Percentiles rank a stretch among this genome's conserved stretches.
Conservation (phyloP, 331 rosid genomes). For the Quercus phellos region DNA sequence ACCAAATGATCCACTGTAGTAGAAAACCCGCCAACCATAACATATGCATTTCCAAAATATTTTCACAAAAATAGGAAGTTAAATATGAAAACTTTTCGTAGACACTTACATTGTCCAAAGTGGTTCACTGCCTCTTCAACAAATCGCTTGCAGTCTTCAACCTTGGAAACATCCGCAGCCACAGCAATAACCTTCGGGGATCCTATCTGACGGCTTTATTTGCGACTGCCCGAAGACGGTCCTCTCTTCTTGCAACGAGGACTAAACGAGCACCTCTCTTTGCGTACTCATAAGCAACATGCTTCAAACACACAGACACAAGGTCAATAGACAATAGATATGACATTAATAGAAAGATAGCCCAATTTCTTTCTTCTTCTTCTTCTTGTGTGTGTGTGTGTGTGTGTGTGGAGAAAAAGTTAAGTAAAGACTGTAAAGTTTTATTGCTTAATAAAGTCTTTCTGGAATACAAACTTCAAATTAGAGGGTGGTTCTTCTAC, state of each 20-base stretch:
- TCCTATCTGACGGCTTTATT: slow-evolving; percentile 38
- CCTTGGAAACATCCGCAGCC: slow-evolving; percentile 49
- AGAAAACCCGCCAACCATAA: background rate
- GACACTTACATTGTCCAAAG: slow-evolving; percentile 42
- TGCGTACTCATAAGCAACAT: slow-evolving; percentile 66
- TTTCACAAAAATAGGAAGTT: background rate
- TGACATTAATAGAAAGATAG: too few relatives aligned
- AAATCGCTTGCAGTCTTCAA: slow-evolving; percentile 37
- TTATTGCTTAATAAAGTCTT: too few relatives aligned
- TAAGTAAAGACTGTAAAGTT: too few relatives aligned
- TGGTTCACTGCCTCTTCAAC: slow-evolving; percentile 45
- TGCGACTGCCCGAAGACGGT: slow-evolving; percentile 46
- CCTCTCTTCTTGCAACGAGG: slow-evolving; percentile 50
- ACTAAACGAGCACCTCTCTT: slow-evolving; percentile 52
- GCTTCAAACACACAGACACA: slow-evolving; percentile 22
- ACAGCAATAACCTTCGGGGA: slow-evolving; percentile 40
- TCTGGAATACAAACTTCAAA: too few relatives aligned
- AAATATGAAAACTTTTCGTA: too few relatives aligned
- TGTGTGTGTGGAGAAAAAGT: too few relatives aligned
- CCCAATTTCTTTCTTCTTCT: too few relatives aligned
- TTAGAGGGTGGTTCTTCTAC: too few relatives aligned
- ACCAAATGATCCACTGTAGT: slow-evolving; percentile 55
- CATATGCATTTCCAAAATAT: too few relatives aligned
- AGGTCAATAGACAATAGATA: background rate
- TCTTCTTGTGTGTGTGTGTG: too few relatives aligned